These are phyloP conservation scores for Marsdenia floribunda DNA, from an alignment of 257 asterid species.

Conservation along the genomic window DNA sequence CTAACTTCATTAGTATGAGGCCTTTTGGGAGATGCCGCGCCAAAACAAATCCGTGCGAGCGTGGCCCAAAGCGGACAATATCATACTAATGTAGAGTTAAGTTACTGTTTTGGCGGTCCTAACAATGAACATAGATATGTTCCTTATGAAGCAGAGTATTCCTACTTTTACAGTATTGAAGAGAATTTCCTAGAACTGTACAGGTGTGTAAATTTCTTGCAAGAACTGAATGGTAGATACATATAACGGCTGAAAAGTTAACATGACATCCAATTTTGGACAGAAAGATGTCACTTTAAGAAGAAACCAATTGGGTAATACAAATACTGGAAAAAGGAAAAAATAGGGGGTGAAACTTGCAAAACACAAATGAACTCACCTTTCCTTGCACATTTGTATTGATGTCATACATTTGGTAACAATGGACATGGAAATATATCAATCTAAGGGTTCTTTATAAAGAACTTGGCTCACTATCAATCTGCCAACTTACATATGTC, in stretches of 20 bases:
- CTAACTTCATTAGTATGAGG: too few species aligned
- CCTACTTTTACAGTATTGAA: not conserved
- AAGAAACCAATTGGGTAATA: not conserved
- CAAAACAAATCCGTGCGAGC: too few species aligned
- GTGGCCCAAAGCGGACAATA: too few species aligned
- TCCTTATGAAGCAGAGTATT: not conserved
- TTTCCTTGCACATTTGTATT: not conserved
- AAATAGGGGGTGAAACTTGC: not conserved
- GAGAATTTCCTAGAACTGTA: not conserved
- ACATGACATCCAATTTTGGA: too few species aligned
- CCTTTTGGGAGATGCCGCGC: too few species aligned
- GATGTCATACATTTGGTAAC: not conserved
- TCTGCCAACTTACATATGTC: not conserved
- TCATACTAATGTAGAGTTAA: too few species aligned
- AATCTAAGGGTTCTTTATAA: not conserved
- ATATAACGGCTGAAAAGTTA: not conserved
- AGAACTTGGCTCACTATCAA: not conserved
- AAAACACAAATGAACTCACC: not conserved
- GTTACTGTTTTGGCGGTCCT: too few species aligned
- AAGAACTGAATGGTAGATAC: not conserved
- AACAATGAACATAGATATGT: not conserved
- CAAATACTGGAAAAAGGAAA: not conserved
- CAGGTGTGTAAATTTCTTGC: not conserved
- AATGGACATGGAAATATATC: not conserved
- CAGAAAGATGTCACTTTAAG: not conserved